phyloP scores from a whole-genome alignment of 2,329 filamentous ascomycete species.

The Grosmannia serpens region DNA sequence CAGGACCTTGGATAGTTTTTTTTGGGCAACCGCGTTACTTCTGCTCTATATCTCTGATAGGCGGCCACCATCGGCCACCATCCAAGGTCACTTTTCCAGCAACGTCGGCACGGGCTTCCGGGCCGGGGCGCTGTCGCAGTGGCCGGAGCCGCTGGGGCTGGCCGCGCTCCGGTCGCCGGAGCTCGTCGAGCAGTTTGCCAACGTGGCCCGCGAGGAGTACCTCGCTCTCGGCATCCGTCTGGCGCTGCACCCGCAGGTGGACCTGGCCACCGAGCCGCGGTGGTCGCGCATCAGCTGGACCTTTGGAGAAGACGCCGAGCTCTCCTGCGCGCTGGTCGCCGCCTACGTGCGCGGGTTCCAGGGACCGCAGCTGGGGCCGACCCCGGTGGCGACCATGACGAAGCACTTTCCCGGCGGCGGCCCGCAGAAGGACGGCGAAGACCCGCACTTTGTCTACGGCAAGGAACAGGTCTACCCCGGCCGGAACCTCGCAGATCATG shows the following conservation, averaged over 20 bases:
- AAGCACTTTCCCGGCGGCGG: slow-evolving; percentile 44
- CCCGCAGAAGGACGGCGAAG: slow-evolving; percentile 35
- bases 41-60: too few species aligned
- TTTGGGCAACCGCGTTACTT: too few species aligned
- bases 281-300: slow-evolving; percentile 35
- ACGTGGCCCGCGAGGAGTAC: slow-evolving; percentile 36
- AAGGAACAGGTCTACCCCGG: slow-evolving; percentile 40
- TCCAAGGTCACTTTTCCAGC: slow-evolving; percentile 17
- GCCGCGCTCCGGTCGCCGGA: slow-evolving; percentile 33
- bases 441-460: slow-evolving; percentile 40
- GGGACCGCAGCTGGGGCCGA: slow-evolving; percentile 27
- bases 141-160: slow-evolving; percentile 39
- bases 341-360: slow-evolving; percentile 38
- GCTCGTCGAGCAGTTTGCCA: slow-evolving; percentile 32
- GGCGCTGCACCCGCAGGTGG: slow-evolving; percentile 38
- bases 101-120: slow-evolving; percentile 30
- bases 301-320: slow-evolving; percentile 35
- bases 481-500: slow-evolving; percentile 38
- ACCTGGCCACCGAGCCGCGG: slow-evolving; percentile 37
- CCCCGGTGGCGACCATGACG: slow-evolving; percentile 35
- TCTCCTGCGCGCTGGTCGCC: slow-evolving; percentile 24
- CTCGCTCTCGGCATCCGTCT: slow-evolving; percentile 29
- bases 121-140: slow-evolving; percentile 34
- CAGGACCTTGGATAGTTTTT: too few species aligned
- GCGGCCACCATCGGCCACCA: too few species aligned